Evolutionary conservation across 108 stramenopile genomes (phyloP).

Genomic region (Epithemia pelagica): DNA sequence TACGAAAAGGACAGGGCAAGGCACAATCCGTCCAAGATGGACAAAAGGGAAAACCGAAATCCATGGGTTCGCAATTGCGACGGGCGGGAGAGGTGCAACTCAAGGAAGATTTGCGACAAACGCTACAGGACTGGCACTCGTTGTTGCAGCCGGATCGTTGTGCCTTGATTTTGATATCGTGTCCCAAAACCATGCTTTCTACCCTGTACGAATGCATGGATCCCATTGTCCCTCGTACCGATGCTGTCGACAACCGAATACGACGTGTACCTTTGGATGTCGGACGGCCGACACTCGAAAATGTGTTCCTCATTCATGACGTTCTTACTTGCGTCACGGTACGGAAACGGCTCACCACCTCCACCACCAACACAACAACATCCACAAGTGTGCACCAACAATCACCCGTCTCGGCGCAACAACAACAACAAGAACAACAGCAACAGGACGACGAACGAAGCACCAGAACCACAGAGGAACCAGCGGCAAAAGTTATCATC

Average conservation of each 20-base stretch:
- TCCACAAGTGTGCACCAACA: background rate
- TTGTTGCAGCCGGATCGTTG: background rate
- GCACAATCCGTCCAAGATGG: slow-evolving; percentile 69
- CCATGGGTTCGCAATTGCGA: slow-evolving; percentile 74
- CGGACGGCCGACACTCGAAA: slow-evolving; percentile 61
- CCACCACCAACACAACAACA: background rate
- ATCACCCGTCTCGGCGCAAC: background rate
- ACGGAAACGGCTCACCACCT: slow-evolving; percentile 5
- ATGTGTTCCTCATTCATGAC: slow-evolving; percentile 26
- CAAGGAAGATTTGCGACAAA: slow-evolving; percentile 46
- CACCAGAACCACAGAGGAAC: background rate
- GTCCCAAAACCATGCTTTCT: slow-evolving; percentile 44
- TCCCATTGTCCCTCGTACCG: background rate
- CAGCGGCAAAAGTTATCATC: slow-evolving; percentile 11
- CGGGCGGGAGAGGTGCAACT: slow-evolving; percentile 69
- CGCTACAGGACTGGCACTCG: slow-evolving; percentile 51
- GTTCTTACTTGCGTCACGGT: slow-evolving; percentile 36
- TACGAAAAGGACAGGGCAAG: slow-evolving; percentile 83
- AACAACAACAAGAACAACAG: background rate
- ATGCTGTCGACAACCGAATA: slow-evolving; percentile 26
- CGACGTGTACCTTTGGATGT: slow-evolving; percentile 74
- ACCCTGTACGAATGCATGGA: slow-evolving; percentile 13
- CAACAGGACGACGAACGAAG: background rate
- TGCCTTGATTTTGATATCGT: slow-evolving; percentile 28
- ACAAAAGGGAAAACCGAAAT: slow-evolving; percentile 51